phyloP scores from a whole-genome alignment of 176 grass and related monocot genomes.

The Zea luxurians region DNA sequence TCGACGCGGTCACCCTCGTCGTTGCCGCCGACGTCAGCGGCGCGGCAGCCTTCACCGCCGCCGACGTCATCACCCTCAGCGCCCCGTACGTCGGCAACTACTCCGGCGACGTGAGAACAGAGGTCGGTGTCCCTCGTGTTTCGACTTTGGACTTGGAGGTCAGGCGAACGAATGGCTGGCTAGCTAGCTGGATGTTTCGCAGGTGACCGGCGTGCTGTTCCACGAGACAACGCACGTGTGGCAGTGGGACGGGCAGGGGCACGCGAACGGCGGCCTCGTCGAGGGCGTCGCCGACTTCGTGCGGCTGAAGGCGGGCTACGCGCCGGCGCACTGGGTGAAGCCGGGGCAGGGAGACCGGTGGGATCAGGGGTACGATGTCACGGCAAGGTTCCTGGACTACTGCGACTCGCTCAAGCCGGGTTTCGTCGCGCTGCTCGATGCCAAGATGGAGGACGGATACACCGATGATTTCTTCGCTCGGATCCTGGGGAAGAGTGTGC shows the following conservation, averaged over 20 bases:
- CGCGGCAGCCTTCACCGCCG: slow-evolving; percentile 52
- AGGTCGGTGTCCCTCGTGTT: slow-evolving; percentile 36
- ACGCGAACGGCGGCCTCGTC: slow-evolving; percentile 45
- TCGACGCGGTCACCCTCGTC: slow-evolving; percentile 44
- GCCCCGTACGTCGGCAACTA: slow-evolving; percentile 56
- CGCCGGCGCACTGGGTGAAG: slow-evolving; percentile 47
- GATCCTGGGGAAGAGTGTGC: too few relatives aligned
- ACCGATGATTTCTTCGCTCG: too few relatives aligned
- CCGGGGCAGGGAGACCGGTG: slow-evolving; percentile 50
- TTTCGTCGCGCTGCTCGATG: slow-evolving; percentile 67
- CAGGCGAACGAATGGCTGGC: too few relatives aligned
- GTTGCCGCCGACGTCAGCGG: slow-evolving; percentile 43
- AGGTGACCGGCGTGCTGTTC: too few relatives aligned
- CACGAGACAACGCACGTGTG: slow-evolving; percentile 47
- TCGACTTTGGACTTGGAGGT: too few relatives aligned
- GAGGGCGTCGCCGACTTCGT: slow-evolving; percentile 82
- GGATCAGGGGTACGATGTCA: slow-evolving; percentile 66
- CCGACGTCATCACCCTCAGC: slow-evolving; percentile 58
- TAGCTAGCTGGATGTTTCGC: too few relatives aligned
- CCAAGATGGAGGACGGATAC: slow-evolving; percentile 40
- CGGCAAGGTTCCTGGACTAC: slow-evolving; percentile 74
- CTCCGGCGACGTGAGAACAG: slow-evolving; percentile 49
- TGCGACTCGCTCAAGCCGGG: slow-evolving; percentile 57
- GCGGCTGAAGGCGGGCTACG: slow-evolving; percentile 53
- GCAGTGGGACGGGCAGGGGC: slow-evolving; percentile 60